Percentiles rank a stretch among this genome's conserved stretches.
Conservation (phyloP, 345 rosid species). For the Excoecaria cochinchinensis region DNA sequence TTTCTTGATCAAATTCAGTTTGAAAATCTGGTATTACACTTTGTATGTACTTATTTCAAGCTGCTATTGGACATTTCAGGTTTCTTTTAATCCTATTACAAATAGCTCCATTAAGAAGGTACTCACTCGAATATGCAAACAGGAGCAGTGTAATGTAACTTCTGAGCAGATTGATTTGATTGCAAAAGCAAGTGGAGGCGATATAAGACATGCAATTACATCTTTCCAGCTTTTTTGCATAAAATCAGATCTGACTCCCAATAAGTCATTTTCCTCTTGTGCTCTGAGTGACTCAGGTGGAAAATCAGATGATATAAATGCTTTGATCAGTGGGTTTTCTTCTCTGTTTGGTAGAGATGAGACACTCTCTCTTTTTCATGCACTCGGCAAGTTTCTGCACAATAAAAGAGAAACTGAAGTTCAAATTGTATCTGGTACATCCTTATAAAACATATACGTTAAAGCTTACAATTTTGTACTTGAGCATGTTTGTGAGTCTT, state of each 20-base stretch:
- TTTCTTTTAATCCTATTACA: slow-evolving; percentile 85
- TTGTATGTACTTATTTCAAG: slow-evolving; percentile 27
- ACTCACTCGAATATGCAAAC: slow-evolving; percentile 71
- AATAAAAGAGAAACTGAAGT: slow-evolving; percentile 75
- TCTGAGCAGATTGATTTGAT: slow-evolving; percentile 68
- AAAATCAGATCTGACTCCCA: slow-evolving; percentile 39
- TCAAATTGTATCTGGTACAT: slow-evolving; percentile 44
- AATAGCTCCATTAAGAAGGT: slow-evolving; percentile 68
- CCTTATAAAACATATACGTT: background rate
- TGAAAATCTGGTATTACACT: slow-evolving; percentile 8
- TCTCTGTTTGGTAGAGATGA: slow-evolving; percentile 71
- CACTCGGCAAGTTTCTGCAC: slow-evolving; percentile 94
- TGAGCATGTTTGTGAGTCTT: background rate
- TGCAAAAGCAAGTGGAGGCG: slow-evolving; percentile 86
- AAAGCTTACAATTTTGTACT: no score
- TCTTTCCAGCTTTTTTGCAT: slow-evolving; percentile 77
- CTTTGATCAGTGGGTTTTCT: slow-evolving; percentile 42
- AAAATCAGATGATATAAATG: slow-evolving; percentile 31
- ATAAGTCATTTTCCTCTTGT: slow-evolving; percentile 29
- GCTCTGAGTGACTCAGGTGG: slow-evolving; percentile 25
- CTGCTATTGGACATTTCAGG: slow-evolving; percentile 48
- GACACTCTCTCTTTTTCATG: slow-evolving; percentile 85
- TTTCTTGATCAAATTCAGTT: slow-evolving; percentile 31
- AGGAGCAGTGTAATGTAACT: slow-evolving; percentile 54
- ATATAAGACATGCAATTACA: slow-evolving; percentile 87